Evolutionary conservation across 169 alveolate genomes (phyloP), one percentile per base, ranked within the genome.

Genomic region (Toxoplasma gondii): DNA sequence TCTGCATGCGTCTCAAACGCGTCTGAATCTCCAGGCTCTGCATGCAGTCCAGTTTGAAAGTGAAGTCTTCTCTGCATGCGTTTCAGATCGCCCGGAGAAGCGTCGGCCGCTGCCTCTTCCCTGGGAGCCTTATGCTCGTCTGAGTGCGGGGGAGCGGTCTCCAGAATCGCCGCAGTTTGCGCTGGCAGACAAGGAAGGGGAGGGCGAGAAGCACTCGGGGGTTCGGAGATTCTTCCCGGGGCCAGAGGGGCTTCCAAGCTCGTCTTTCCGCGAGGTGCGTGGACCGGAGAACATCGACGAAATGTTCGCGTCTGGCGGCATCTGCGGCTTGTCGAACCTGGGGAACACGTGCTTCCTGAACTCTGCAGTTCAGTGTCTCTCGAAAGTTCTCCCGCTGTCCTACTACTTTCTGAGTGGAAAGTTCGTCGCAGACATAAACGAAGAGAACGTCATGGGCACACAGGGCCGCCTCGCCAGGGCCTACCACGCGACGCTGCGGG

Each of bases 281-380:
- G 86, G 45, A n/a, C 49, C 16, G n/a, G 86, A n/a, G n/a, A 39
- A 44, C 49, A 34, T 34, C 10, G 41, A 27, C 43, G 53, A 44
- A 34, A 34, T 86, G 49, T 70, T 90, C 31, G 88, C 87, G 58
- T 45, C 67, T 12, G 87, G 94, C 38, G 97, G 97, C 34, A 7
- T 95, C 49, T 54, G 93, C 41, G 98, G 98, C 12, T 96, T 96
- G 94, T 78, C 95, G 80, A 94, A 97, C 93, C 64, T 95, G 95
- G 97, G 98, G 84, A 93, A 96, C 91, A 97, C 98, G 16, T 97
- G 98, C 94, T 97, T 96, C 94, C 94, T 97, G 96, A 97, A 97
- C 70, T 96, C 98, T 81, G 97, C 97, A 7, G 90, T 97, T 58
- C 98, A 97, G 96, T 97, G 98, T 74, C 93, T 97, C 54, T 94